Conservation (phyloP, 2,329 filamentous ascomycete species). For the Magnaporthales sp. region DNA sequence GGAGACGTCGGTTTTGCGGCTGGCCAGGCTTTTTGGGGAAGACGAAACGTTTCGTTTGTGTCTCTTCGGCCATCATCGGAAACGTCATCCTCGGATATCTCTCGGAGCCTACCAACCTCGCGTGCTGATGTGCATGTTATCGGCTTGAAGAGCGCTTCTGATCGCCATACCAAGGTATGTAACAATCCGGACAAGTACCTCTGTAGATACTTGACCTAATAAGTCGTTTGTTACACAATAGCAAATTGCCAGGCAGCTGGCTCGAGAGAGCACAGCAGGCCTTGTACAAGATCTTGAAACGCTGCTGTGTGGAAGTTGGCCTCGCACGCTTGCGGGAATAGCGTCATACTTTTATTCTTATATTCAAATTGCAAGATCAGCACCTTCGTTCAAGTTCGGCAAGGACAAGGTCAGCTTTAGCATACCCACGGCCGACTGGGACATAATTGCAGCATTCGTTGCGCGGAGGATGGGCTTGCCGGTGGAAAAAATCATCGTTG, state of each 20-base stretch:
- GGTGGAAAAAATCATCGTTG: background rate
- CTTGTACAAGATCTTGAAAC: background rate
- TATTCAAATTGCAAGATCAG: background rate
- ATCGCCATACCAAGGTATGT: background rate
- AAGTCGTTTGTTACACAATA: background rate
- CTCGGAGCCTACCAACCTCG: background rate
- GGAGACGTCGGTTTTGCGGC: background rate
- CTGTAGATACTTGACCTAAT: background rate
- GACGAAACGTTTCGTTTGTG: background rate
- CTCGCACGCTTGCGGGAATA: background rate
- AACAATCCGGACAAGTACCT: background rate
- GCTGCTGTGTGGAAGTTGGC: background rate
- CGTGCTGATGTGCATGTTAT: background rate
- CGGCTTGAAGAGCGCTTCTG: background rate
- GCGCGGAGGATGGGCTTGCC: slow-evolving; percentile 1
- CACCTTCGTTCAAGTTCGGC: background rate
- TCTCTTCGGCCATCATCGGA: background rate
- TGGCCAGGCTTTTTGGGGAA: background rate
- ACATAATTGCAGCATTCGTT: background rate
- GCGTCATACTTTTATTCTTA: background rate
- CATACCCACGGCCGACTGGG: background rate
- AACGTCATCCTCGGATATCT: background rate
- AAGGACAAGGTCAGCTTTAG: background rate
- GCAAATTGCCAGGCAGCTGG: background rate
- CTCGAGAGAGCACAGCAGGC: background rate